Conservation (phyloP, 78 protist genomes). For the Acrasis kona region DNA sequence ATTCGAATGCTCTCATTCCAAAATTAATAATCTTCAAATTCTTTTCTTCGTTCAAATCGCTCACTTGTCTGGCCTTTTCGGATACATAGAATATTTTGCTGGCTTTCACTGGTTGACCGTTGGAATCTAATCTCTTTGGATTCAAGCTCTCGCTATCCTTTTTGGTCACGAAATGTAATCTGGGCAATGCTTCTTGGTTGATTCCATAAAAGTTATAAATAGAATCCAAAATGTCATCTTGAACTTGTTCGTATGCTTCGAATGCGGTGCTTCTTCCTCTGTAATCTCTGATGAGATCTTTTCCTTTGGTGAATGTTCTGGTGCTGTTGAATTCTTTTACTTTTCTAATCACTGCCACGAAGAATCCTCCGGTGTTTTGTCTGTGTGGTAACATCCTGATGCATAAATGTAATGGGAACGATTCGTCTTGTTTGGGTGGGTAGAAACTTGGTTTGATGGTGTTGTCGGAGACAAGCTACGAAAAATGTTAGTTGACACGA, state of each 20-base stretch:
- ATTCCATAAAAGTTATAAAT: not conserved
- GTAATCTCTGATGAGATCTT: not conserved
- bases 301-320: not conserved
- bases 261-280: not conserved
- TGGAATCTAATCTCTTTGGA: too few species aligned
- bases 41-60: not conserved
- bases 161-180: not conserved
- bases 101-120: too few species aligned
- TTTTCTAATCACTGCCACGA: constrained; percentile 83
- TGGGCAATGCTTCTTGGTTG: not conserved
- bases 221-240: not conserved
- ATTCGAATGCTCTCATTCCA: not conserved
- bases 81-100: not conserved
- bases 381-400: constrained; percentile 89
- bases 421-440: constrained; percentile 59
- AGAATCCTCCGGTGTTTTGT: constrained; percentile 95
- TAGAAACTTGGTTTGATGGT: constrained; percentile 12
- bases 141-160: too few species aligned
- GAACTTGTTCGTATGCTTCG: not conserved
- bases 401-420: constrained; percentile 34
- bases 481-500: too few species aligned
- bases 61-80: not conserved
- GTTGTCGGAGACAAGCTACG: constrained; percentile 14
- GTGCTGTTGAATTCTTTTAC: constrained; percentile 26
- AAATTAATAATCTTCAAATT: not conserved